Conservation (phyloP, 208 protist genomes). For the Wallacemonas collosoma region DNA sequence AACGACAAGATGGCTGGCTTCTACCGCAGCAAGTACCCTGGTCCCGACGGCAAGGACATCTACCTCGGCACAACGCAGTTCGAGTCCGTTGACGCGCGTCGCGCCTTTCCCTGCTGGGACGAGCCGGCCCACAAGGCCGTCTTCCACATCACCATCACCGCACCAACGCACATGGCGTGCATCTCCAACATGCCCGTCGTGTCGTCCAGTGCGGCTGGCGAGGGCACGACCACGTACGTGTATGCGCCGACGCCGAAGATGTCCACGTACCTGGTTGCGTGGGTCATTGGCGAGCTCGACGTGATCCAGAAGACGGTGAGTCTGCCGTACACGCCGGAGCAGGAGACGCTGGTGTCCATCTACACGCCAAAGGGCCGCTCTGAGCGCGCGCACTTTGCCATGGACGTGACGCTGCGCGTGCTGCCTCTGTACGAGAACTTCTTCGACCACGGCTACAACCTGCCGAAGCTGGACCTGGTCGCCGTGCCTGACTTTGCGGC, state of each 20-base stretch:
- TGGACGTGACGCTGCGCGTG: conserved; percentile 63
- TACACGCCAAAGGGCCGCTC: conserved; percentile 56
- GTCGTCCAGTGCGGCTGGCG: conserved; percentile 3
- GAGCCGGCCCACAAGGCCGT: conserved; percentile 94
- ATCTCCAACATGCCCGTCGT: conserved; percentile 90
- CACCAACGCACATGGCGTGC: conserved; percentile 59
- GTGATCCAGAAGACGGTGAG: conserved; percentile 33
- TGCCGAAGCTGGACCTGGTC: conserved; percentile 96
- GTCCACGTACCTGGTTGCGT: conserved; percentile 96
- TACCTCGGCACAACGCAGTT: conserved; percentile 93
- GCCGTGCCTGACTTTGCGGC: conserved; percentile 93
- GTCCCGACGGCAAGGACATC: conserved; percentile 30
- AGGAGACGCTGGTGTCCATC: conserved; percentile 47
- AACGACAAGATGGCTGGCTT: conserved; percentile 94
- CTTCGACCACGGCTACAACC: conserved; percentile 85
- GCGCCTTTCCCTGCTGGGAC: conserved; percentile 95
- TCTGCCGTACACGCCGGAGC: conserved; percentile 22
- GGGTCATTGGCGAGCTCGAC: conserved; percentile 89
- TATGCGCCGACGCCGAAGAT: conserved; percentile 91
- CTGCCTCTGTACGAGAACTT: conserved; percentile 84
- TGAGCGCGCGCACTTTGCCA: conserved; percentile 59
- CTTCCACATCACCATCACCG: conserved; percentile 91
- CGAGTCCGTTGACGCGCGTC: conserved; percentile 91
- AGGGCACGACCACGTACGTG: conserved; percentile 30
- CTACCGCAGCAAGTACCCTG: conserved; percentile 91